Evolutionary conservation across 129 eudicot genomes (phyloP), one percentile per base, ranked within the genome.

Genomic region (Mikania micrantha): DNA sequence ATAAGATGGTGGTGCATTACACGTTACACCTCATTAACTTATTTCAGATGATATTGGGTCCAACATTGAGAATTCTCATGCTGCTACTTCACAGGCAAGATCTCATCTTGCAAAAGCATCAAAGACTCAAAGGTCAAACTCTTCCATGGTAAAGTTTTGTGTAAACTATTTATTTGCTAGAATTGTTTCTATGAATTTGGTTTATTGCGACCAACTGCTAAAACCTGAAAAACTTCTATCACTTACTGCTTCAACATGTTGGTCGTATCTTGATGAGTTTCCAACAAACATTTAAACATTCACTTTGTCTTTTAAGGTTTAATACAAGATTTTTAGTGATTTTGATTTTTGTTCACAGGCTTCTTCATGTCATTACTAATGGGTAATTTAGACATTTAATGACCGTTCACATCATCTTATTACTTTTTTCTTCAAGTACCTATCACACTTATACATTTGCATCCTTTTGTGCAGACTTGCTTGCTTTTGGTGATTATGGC

Each of bases 401-500:
- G 54, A 13, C n/a, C 16, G 4, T 19, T 1, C 15, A 9, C 24
- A 17, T 21, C 22, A 70, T n/a, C 7, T 57, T 15, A 57, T 58
- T 70, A 28, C 57, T 34, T n/a, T 52, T 29, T 8, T 54, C 11
- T 54, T 35, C 9, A 17, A 7, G 53, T 25, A 13, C 28, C 12
- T 70, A 39, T 10, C 1, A 22, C 44, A 20, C 67, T 58, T 15
- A 68, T 36, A 35, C 54, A 3, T 60, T 38, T 60, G n/a, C 38
- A 42, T 35, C 31, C 3, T 59, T 53, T 39, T 42, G 38, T 85
- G 91, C 91, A 88, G 96, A 83, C 80, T 44, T 88, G 96, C 76
- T 85, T 88, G 77, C 67, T 85, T 79, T 48, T 85, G 82, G 78
- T 88, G 79, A 85, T 88, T 12, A 64, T 83, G 27, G 96, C 91